These are phyloP conservation scores for Tetrahymena thermophila DNA, from an alignment of 73 alveolate species.

Conservation along the genomic window DNA sequence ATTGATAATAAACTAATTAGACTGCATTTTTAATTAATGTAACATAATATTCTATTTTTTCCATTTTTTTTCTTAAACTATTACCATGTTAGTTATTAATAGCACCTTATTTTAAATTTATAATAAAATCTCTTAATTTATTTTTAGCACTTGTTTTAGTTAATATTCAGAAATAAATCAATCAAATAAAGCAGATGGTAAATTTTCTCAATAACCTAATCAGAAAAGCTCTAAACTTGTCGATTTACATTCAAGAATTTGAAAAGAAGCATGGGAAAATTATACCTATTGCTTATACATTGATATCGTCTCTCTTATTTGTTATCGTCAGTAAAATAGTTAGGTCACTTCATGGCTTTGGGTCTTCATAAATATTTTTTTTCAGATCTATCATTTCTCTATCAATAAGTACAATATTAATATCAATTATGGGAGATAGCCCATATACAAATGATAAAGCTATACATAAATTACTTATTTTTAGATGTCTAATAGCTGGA, in stretches of 20 bases:
- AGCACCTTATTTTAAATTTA: too few species aligned
- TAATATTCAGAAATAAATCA: too few species aligned
- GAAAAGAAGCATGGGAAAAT: not conserved
- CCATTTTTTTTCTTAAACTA: too few species aligned
- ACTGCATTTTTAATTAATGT: too few species aligned
- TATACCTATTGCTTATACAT: not conserved
- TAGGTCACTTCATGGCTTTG: not conserved
- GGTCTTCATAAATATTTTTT: not conserved
- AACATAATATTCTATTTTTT: too few species aligned
- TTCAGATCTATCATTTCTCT: not conserved
- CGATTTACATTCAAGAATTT: not conserved
- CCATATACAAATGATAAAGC: not conserved
- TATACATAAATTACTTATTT: not conserved
- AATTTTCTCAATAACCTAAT: too few species aligned
- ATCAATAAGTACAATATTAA: not conserved
- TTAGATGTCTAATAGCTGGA: not conserved
- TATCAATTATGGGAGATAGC: not conserved
- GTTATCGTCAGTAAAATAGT: not conserved
- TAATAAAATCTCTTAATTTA: too few species aligned
- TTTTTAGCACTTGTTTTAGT: too few species aligned
- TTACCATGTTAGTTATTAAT: too few species aligned
- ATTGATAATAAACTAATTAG: too few species aligned
- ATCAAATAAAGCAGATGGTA: not conserved
- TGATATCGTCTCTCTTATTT: not conserved
- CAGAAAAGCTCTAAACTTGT: too few species aligned